Percentiles rank a stretch among this genome's conserved stretches.
Evolutionary conservation across 345 rosid genomes (phyloP).

Genomic region (Syzygium jambos): DNA sequence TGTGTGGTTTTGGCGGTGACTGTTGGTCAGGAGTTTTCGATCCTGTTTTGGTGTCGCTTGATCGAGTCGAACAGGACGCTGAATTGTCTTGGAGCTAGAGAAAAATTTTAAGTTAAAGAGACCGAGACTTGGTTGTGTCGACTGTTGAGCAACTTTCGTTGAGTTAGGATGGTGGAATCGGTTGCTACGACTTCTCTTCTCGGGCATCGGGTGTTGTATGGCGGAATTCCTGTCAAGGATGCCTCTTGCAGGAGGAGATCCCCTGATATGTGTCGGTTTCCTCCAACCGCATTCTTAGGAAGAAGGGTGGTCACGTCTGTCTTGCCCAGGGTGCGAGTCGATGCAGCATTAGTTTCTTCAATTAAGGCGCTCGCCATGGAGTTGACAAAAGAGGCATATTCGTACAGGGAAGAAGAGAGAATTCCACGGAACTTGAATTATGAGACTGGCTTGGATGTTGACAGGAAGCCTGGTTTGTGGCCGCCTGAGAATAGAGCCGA

Average conservation of each 20-base stretch:
- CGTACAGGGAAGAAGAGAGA: slow-evolving; percentile 43
- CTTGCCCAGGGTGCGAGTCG: slow-evolving; percentile 23
- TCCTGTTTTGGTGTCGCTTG: background rate
- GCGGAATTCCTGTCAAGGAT: slow-evolving; percentile 28
- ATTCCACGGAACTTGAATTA: slow-evolving; percentile 41
- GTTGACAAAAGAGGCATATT: slow-evolving; percentile 61
- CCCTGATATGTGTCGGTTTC: slow-evolving; percentile 17
- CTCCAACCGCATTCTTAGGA: slow-evolving; percentile 21
- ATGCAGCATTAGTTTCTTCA: slow-evolving; percentile 12
- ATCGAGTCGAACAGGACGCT: background rate
- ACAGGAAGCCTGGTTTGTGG: slow-evolving; percentile 58
- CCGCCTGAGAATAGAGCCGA: slow-evolving; percentile 89
- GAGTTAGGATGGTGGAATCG: slow-evolving; percentile 59
- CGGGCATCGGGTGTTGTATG: slow-evolving; percentile 39
- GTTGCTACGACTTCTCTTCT: slow-evolving; percentile 55
- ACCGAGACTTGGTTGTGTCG: background rate
- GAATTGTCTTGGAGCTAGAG: background rate
- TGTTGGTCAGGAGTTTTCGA: background rate
- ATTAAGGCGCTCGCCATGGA: slow-evolving; percentile 64
- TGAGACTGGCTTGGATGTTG: slow-evolving; percentile 24
- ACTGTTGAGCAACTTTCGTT: slow-evolving; percentile 4
- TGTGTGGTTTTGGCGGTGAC: slow-evolving; percentile 4
- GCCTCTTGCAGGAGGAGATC: slow-evolving; percentile 23
- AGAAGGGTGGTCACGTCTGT: slow-evolving; percentile 19
- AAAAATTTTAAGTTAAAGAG: background rate